phyloP scores from a whole-genome alignment of 768 basidiomycete species.

The Podaxis pistillaris region DNA sequence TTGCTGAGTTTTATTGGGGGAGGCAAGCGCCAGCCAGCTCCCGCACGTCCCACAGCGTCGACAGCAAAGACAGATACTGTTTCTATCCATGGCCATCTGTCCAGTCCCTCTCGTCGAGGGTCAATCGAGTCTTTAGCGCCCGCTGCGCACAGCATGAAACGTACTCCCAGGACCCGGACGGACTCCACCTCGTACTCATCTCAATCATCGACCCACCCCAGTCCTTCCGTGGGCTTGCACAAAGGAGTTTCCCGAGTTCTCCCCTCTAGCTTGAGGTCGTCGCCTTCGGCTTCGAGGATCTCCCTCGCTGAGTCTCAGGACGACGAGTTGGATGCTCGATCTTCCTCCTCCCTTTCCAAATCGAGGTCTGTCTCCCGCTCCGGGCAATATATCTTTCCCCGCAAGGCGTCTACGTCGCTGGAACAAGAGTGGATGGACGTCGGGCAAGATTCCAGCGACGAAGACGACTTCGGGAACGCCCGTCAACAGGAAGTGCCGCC shows the following conservation, averaged over 20 bases:
- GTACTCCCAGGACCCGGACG: not conserved
- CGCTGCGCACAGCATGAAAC: not conserved
- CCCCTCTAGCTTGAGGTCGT: not conserved
- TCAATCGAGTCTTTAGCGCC: constrained; percentile 6
- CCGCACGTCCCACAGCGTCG: not conserved
- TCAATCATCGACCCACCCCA: not conserved
- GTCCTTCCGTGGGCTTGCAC: not conserved
- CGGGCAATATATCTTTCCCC: not conserved
- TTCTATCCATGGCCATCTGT: constrained; percentile 7
- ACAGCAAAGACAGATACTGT: constrained; percentile 7
- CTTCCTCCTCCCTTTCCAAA: not conserved
- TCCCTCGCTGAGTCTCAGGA: constrained; percentile 2
- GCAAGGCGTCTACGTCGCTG: constrained; percentile 7
- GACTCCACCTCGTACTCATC: not conserved
- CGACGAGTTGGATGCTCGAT: not conserved
- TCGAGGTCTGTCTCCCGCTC: not conserved
- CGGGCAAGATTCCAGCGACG: constrained; percentile 12
- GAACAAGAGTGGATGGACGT: constrained; percentile 14
- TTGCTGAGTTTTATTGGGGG: constrained; percentile 6
- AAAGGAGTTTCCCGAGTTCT: not conserved
- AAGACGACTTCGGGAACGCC: not conserved
- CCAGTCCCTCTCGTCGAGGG: not conserved
- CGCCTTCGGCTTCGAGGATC: not conserved
- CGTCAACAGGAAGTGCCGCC: not conserved
- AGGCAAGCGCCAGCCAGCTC: not conserved